A percentile compares a stretch with the other conserved stretches of the same genome.
Conservation (phyloP, 495 filamentous ascomycete genomes). For the Neurospora sp. region DNA sequence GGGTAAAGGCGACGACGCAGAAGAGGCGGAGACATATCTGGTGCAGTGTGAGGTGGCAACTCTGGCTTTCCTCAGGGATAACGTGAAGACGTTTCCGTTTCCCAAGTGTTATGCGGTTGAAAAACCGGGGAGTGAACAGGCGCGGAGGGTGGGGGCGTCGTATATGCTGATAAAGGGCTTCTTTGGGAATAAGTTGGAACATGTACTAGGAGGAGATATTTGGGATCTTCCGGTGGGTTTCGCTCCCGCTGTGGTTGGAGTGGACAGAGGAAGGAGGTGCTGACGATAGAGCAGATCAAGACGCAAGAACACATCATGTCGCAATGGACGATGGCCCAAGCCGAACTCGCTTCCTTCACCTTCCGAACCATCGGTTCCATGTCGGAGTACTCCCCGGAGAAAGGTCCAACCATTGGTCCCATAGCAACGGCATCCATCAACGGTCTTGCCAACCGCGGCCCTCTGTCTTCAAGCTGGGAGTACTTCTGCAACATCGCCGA, state of each 20-base stretch:
- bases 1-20: background rate
- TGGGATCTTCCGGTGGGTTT: slow-evolving; percentile 16
- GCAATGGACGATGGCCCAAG: slow-evolving; percentile 18
- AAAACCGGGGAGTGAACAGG: slow-evolving; percentile 9
- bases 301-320: slow-evolving; percentile 21
- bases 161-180: slow-evolving; percentile 27
- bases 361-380: slow-evolving; percentile 11
- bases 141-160: slow-evolving; percentile 12
- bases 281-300: slow-evolving; percentile 3
- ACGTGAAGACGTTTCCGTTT: slow-evolving; percentile 6
- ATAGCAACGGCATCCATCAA: slow-evolving; percentile 5
- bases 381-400: background rate
- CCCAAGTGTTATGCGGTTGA: slow-evolving; percentile 16
- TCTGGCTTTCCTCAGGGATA: slow-evolving; percentile 14
- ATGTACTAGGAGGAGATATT: slow-evolving; percentile 10
- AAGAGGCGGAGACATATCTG: slow-evolving; percentile 12
- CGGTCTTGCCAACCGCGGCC: background rate
- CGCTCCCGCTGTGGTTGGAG: background rate
- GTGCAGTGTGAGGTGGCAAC: slow-evolving; percentile 21
- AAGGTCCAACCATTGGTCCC: slow-evolving; percentile 4
- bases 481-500: slow-evolving; percentile 5
- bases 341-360: slow-evolving; percentile 5
- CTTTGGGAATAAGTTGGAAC: slow-evolving; percentile 19
- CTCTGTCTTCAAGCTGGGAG: slow-evolving; percentile 6
- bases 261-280: background rate